phyloP scores from a whole-genome alignment of 768 basidiomycete genomes.

The Megacollybia marginata region DNA sequence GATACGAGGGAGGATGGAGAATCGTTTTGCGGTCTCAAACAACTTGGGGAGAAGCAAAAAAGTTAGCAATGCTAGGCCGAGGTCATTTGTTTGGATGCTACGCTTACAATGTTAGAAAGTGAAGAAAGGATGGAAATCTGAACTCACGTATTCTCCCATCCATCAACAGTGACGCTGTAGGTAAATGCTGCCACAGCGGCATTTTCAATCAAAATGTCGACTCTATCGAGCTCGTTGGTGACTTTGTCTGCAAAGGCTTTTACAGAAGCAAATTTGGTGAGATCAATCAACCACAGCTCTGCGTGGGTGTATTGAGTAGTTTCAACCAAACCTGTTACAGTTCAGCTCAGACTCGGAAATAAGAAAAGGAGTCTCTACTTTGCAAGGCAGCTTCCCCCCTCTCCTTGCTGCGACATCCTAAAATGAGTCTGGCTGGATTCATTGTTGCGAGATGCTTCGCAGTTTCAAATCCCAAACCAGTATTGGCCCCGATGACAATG shows the following conservation, averaged over 20 bases:
- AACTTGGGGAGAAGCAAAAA: background rate
- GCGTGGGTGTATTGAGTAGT: constrained; percentile 16
- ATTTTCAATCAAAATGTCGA: no score
- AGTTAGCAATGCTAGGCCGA: background rate
- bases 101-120: no score
- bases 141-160: no score
- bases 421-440: constrained; percentile 31
- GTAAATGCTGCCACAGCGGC: no score
- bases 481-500: constrained; percentile 45
- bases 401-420: constrained; percentile 27
- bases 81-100: background rate
- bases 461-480: constrained; percentile 41
- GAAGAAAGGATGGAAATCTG: no score
- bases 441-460: constrained; percentile 37
- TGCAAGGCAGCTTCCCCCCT: background rate
- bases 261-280: constrained; percentile 20
- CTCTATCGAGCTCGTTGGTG: constrained; percentile 1
- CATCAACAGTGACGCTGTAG: no score
- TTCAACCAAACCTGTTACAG: constrained; percentile 13
- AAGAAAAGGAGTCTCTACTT: background rate
- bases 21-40: no score
- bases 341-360: background rate
- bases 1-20: background rate
- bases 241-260: constrained; percentile 19
- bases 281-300: constrained; percentile 22